These are phyloP conservation scores for Penicillium bovifimosum DNA, from an alignment of 495 filamentous ascomycete genomes.

Conservation along the genomic window DNA sequence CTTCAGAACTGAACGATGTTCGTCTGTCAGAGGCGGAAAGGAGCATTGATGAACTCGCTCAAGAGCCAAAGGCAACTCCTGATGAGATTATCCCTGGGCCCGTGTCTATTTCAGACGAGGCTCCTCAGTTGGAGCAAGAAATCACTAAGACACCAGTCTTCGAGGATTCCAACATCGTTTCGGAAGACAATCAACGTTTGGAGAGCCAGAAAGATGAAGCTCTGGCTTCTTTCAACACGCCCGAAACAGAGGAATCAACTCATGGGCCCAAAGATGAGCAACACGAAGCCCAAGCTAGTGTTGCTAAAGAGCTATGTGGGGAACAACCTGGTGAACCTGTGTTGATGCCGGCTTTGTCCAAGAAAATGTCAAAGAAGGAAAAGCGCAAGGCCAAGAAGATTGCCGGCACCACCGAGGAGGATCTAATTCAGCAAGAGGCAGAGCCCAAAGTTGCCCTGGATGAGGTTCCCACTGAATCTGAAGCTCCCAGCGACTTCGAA, in stretches of 20 bases:
- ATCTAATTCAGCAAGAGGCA: constrained; percentile 5
- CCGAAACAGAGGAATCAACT: constrained; percentile 3
- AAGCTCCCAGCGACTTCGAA: not conserved
- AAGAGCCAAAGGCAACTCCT: not conserved
- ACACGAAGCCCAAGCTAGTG: not conserved
- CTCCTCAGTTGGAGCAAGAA: constrained; percentile 5
- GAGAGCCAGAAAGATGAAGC: not conserved
- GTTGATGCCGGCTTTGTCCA: constrained; percentile 9
- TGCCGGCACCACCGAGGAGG: constrained; percentile 1
- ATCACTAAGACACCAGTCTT: not conserved
- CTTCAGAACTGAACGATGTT: not conserved
- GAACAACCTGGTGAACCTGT: constrained; percentile 5
- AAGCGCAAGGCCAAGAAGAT: constrained; percentile 35
- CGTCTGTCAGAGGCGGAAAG: not conserved
- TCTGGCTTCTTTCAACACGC: constrained; percentile 8
- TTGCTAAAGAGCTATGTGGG: constrained; percentile 1
- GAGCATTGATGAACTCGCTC: not conserved
- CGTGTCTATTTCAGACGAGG: not conserved
- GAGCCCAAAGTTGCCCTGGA: not conserved
- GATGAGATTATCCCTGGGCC: not conserved
- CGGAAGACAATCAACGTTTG: not conserved
- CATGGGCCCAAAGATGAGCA: not conserved
- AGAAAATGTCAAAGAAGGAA: constrained; percentile 36
- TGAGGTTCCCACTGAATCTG: not conserved
- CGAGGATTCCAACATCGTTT: not conserved